phyloP scores from a whole-genome alignment of 2,329 filamentous ascomycete genomes.

The Thielaviopsis euricoi region DNA sequence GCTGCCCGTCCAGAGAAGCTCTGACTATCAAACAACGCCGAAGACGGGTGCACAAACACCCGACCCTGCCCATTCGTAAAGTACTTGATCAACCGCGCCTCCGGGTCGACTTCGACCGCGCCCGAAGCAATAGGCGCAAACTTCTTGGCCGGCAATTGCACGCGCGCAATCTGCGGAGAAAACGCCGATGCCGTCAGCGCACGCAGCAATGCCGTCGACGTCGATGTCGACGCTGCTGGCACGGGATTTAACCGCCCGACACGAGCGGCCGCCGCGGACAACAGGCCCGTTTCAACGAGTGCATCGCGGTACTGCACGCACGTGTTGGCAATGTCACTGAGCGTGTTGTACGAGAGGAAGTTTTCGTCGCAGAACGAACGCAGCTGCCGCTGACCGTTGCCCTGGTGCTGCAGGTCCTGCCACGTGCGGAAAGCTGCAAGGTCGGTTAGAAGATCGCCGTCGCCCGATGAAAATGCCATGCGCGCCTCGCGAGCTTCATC shows the following conservation, averaged over 20 bases:
- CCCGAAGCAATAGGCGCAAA: slow-evolving; percentile 77
- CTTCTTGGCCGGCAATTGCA: slow-evolving; percentile 90
- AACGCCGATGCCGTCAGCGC: slow-evolving; percentile 59
- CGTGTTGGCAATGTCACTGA: slow-evolving; percentile 79
- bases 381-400: slow-evolving; percentile 44
- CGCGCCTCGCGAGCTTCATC: slow-evolving; percentile 68
- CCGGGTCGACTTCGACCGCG: slow-evolving; percentile 81
- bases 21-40: slow-evolving; percentile 70
- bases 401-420: slow-evolving; percentile 45
- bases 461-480: slow-evolving; percentile 53
- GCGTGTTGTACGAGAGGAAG: slow-evolving; percentile 67
- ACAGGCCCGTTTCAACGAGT: slow-evolving; percentile 69
- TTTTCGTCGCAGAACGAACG: slow-evolving; percentile 70
- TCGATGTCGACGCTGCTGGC: slow-evolving; percentile 13
- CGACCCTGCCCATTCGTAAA: slow-evolving; percentile 73
- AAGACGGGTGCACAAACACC: slow-evolving; percentile 85
- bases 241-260: slow-evolving; percentile 18
- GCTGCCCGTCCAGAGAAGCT: slow-evolving; percentile 56
- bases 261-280: slow-evolving; percentile 8
- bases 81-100: slow-evolving; percentile 83
- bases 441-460: slow-evolving; percentile 82
- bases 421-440: slow-evolving; percentile 71
- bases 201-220: slow-evolving; percentile 36
- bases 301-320: slow-evolving; percentile 72
- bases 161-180: slow-evolving; percentile 75